Percentiles rank a stretch among this genome's conserved stretches.
These are phyloP conservation scores for Sporopachydermia cereana DNA, from an alignment of 1,139 yeast genomes.

Conservation along the genomic window DNA sequence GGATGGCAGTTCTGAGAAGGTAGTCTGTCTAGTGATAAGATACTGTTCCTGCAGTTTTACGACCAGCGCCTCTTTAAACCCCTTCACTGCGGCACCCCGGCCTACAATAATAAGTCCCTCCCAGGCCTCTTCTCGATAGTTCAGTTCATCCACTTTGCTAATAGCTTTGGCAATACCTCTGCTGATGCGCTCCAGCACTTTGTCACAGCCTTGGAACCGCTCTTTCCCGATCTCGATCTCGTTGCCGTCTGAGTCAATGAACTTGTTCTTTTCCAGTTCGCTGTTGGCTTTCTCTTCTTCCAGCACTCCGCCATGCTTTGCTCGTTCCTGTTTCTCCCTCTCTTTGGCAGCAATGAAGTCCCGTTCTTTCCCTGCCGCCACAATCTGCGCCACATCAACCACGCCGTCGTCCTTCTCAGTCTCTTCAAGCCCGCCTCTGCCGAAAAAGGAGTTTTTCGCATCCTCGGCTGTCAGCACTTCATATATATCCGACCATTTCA, in stretches of 20 bases:
- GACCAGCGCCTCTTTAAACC: constrained; percentile 62
- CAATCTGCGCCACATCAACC: constrained; percentile 83
- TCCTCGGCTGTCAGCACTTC: constrained; percentile 61
- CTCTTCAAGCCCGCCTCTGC: constrained; percentile 34
- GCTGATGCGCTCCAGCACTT: constrained; percentile 43
- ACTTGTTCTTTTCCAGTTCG: constrained; percentile 42
- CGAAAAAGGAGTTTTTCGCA: constrained; percentile 46
- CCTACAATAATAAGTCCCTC: constrained; percentile 78
- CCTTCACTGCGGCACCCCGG: constrained; percentile 59
- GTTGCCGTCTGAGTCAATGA: constrained; percentile 46
- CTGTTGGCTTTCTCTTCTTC: constrained; percentile 19
- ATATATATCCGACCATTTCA: constrained; percentile 64
- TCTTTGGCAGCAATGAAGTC: constrained; percentile 53
- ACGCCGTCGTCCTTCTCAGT: constrained; percentile 53
- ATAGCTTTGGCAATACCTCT: constrained; percentile 43
- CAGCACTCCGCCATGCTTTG: constrained; percentile 13
- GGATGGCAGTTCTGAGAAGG: constrained; percentile 27
- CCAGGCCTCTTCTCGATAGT: constrained; percentile 74
- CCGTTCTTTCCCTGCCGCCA: constrained; percentile 61
- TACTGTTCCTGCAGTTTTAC: constrained; percentile 49
- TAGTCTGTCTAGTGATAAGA: constrained; percentile 30
- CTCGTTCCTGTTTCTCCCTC: constrained; percentile 29
- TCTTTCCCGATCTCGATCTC: constrained; percentile 66
- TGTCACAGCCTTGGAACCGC: constrained; percentile 68
- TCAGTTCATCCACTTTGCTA: constrained; percentile 47